Conservation (phyloP, 495 filamentous ascomycete genomes). For the Chaetomium cochliodes region DNA sequence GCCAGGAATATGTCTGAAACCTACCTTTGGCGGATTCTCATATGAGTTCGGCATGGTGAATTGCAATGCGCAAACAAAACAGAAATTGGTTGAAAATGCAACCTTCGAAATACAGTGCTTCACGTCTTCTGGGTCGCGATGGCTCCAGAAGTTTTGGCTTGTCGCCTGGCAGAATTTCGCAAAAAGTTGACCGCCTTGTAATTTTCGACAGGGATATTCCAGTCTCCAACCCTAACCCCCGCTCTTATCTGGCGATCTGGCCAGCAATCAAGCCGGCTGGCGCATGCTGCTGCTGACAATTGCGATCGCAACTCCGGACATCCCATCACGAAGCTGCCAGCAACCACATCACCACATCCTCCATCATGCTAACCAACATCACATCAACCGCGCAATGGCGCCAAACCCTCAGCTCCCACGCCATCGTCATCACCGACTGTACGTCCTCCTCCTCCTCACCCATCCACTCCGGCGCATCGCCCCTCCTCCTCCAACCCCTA, state of each 20-base stretch:
- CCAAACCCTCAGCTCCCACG: conserved; percentile 41
- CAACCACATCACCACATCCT: neutral
- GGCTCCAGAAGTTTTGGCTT: conserved; percentile 14
- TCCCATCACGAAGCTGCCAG: neutral
- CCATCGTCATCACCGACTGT: conserved; percentile 51
- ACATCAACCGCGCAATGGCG: conserved; percentile 46
- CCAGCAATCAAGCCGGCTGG: conserved; percentile 28
- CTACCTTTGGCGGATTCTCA: conserved; percentile 31
- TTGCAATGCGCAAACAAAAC: neutral
- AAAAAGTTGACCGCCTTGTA: conserved; percentile 32
- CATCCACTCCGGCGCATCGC: neutral
- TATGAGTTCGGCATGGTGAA: conserved; percentile 18
- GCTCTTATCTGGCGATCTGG: conserved; percentile 27
- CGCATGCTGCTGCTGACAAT: conserved; percentile 11
- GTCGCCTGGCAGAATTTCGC: conserved; percentile 33
- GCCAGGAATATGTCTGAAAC: neutral
- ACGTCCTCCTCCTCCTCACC: conserved; percentile 26
- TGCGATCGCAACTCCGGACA: conserved; percentile 4
- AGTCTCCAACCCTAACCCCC: conserved; percentile 11
- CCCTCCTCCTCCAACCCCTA: neutral
- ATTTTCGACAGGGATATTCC: neutral
- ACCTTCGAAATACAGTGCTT: neutral
- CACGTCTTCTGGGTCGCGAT: neutral
- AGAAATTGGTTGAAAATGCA: neutral
- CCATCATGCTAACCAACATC: conserved; percentile 39